These are phyloP conservation scores for Pythium scleroteichum DNA, from an alignment of 352 stramenopile genomes.

Conservation along the genomic window DNA sequence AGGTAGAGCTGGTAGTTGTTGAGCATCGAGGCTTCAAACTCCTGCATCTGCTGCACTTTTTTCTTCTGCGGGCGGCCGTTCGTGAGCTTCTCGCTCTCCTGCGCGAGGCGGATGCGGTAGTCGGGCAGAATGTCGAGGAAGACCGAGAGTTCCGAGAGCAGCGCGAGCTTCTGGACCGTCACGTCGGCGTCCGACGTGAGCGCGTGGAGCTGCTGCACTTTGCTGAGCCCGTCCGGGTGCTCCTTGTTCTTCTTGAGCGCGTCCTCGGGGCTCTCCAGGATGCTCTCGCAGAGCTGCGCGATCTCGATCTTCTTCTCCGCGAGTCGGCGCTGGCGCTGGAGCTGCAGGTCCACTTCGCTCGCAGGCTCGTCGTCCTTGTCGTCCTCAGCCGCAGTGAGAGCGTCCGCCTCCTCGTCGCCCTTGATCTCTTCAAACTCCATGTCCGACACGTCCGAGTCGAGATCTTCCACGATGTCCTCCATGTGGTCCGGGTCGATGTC, in stretches of 20 bases:
- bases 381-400: conserved; percentile 7
- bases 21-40: conserved; percentile 74
- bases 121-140: conserved; percentile 95
- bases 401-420: conserved; percentile 24
- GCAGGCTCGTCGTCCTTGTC: conserved; percentile 13
- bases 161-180: conserved; percentile 82
- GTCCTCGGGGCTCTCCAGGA: conserved; percentile 85
- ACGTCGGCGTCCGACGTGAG: conserved; percentile 72
- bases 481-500: conserved; percentile 36
- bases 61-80: conserved; percentile 83
- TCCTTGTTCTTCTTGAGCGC: conserved; percentile 88
- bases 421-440: conserved; percentile 84
- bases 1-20: conserved; percentile 85
- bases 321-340: conserved; percentile 69
- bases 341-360: conserved; percentile 59
- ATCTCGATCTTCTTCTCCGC: conserved; percentile 88
- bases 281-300: conserved; percentile 87
- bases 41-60: conserved; percentile 86
- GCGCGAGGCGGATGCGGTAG: conserved; percentile 93
- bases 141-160: conserved; percentile 93
- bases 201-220: conserved; percentile 74
- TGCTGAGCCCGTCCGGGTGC: conserved; percentile 75
- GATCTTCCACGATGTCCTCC: conserved; percentile 42
- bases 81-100: conserved; percentile 70
- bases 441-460: conserved; percentile 72